Percentiles rank a stretch among this genome's conserved stretches.
phyloP scores from a whole-genome alignment of 371 early-diverging fungal species.

The Saksenaea vasiformis region DNA sequence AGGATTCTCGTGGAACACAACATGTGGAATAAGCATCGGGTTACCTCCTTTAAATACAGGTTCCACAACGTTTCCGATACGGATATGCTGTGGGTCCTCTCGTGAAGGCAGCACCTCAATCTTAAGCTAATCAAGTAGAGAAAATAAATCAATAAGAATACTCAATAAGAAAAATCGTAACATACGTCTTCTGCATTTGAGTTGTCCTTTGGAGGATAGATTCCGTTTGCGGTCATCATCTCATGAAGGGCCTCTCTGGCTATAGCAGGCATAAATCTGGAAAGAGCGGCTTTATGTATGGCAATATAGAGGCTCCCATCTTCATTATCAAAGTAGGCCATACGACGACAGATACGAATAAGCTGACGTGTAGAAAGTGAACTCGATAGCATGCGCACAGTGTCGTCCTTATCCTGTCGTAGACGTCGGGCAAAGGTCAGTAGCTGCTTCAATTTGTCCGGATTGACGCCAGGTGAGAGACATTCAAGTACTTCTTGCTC shows the following conservation, averaged over 20 bases:
- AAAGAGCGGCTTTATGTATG: constrained; percentile 74
- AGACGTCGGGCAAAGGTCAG: constrained; percentile 67
- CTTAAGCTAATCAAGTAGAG: constrained; percentile 27
- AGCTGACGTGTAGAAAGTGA: constrained; percentile 77
- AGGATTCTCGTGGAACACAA: constrained; percentile 79
- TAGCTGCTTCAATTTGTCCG: constrained; percentile 54
- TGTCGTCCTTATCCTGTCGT: constrained; percentile 69
- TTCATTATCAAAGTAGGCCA: constrained; percentile 59
- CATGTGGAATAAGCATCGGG: constrained; percentile 70
- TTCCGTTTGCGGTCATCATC: constrained; percentile 61
- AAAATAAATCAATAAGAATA: background rate
- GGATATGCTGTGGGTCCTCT: constrained; percentile 49
- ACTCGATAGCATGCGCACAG: constrained; percentile 60
- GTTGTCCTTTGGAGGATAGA: constrained; percentile 48
- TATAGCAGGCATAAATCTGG: constrained; percentile 74
- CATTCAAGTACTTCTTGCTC: constrained; percentile 61
- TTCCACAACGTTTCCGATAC: constrained; percentile 60
- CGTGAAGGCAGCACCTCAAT: constrained; percentile 63
- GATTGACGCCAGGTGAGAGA: constrained; percentile 67
- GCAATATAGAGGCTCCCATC: constrained; percentile 70
- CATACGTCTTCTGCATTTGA: constrained; percentile 38
- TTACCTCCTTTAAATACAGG: constrained; percentile 61
- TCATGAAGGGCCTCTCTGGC: constrained; percentile 71
- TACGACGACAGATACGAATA: constrained; percentile 74
- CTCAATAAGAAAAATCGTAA: background rate